Evolutionary conservation across 352 stramenopile genomes (phyloP), one percentile per base, ranked within the genome.

Genomic region (Phytophthora meadii): DNA sequence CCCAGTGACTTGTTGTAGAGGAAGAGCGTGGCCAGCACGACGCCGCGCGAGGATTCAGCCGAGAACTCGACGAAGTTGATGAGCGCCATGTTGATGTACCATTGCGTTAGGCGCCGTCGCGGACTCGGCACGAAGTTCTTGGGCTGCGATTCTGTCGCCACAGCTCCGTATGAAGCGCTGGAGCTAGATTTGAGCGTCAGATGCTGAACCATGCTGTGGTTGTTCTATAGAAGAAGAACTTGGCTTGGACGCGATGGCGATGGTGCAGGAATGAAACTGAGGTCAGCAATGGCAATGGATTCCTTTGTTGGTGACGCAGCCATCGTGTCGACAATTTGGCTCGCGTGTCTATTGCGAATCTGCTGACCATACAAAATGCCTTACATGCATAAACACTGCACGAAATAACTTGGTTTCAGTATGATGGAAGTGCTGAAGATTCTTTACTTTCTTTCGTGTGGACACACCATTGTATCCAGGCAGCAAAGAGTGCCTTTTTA

Each of bases 21-120:
- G 65, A 91, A 94, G 34, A 94, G 81, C 47, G 86, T 93, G 46
- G 86, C 75, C 60, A 94, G 70, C 65, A 93, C 84, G 27, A 94
- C 71, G 47, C 86, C 86, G 17, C 86, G 81, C 25, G 86, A 92
- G 2, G 82, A 91, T 56, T 94, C 86, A 32, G 84, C 86, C 19
- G 86, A 61, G 61, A 94, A 93, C 60, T 94, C 86, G 60, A 94
- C 81, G 62, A 94, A 89, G 76, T 94, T 93, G 79, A 94, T 77
- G 30, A 94, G 75, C 39, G 72, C 71, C 81, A 94, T 93, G 66
- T 93, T 88, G 54, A 89, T 68, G 61, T 88, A 87, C 86, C 86
- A 94, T 57, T 76, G 68, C 28, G 66, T 61, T n/a, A 82, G 36
- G 34, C 81, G 79, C 45, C 63, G 53, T 11, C 74, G 75, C 53